These are phyloP conservation scores for Lepiota brunneoincarnata DNA, from an alignment of 768 basidiomycete species.

Conservation along the genomic window DNA sequence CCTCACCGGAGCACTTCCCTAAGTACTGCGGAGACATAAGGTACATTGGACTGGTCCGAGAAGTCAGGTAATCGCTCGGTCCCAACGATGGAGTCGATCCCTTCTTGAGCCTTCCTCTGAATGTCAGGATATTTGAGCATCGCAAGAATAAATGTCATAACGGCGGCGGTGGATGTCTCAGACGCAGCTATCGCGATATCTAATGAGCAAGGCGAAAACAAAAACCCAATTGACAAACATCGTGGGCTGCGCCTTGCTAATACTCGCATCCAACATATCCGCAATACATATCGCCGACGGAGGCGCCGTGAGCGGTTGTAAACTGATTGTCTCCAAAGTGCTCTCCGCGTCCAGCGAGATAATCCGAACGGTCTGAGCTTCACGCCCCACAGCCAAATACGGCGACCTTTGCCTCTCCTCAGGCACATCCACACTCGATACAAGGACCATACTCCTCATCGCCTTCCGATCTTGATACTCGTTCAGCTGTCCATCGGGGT, in stretches of 20 bases:
- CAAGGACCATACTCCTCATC: conserved; percentile 94
- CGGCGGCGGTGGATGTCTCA: not conserved
- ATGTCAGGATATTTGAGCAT: conserved; percentile 13
- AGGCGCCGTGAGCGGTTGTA: conserved; percentile 94
- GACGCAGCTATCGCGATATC: not conserved
- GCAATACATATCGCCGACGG: conserved; percentile 96
- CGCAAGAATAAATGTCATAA: conserved; percentile 1
- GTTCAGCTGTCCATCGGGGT: conserved; percentile 93
- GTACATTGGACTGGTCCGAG: conserved; percentile 13
- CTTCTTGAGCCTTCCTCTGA: conserved; percentile 16
- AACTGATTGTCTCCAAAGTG: conserved; percentile 91
- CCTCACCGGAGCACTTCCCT: conserved; percentile 18
- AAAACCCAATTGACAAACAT: conserved; percentile 85
- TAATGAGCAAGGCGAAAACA: not conserved
- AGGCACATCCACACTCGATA: conserved; percentile 92
- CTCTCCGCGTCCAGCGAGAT: conserved; percentile 96
- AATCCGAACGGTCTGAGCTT: conserved; percentile 97
- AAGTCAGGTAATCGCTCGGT: conserved; percentile 19
- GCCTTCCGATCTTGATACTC: conserved; percentile 98
- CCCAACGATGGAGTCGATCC: conserved; percentile 21
- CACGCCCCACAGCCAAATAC: conserved; percentile 97
- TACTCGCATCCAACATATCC: conserved; percentile 95
- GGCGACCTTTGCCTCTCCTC: conserved; percentile 92
- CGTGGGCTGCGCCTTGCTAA: conserved; percentile 93
- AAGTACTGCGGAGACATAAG: conserved; percentile 17